Percentiles rank a stretch among this genome's conserved stretches.
Conservation (phyloP, 176 grass and related monocot species). For the Zoysia pacifica region DNA sequence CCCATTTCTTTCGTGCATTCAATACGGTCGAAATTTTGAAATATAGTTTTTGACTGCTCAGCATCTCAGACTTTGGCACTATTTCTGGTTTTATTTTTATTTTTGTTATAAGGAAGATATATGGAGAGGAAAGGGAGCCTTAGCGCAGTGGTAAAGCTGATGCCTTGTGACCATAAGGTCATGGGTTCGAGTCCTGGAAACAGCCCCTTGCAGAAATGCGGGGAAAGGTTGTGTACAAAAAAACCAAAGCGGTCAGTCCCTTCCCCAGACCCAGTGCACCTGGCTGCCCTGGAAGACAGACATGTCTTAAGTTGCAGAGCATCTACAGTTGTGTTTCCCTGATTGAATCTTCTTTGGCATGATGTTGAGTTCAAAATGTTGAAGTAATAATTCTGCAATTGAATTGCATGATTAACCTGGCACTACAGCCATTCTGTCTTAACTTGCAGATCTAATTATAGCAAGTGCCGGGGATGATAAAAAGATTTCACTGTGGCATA, state of each 20-base stretch:
- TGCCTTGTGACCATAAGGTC: too few relatives aligned
- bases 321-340: background rate
- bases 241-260: too few relatives aligned
- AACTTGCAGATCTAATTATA: slow-evolving; percentile 80
- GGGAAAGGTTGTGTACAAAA: too few relatives aligned
- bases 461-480: slow-evolving; percentile 98
- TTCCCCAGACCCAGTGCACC: too few relatives aligned
- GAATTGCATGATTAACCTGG: slow-evolving; percentile 23
- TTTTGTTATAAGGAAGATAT: too few relatives aligned
- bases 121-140: too few relatives aligned
- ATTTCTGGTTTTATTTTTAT: slow-evolving; percentile 1
- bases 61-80: background rate
- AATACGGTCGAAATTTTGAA: background rate
- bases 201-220: too few relatives aligned
- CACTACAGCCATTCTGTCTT: slow-evolving; percentile 22
- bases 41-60: background rate
- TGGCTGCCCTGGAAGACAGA: background rate
- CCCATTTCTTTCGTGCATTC: slow-evolving; percentile 1
- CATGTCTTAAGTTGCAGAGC: background rate
- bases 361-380: slow-evolving; percentile 7
- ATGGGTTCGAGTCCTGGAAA: too few relatives aligned
- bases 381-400: slow-evolving; percentile 7
- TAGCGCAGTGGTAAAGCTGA: too few relatives aligned
- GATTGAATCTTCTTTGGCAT: background rate
- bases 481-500: slow-evolving; percentile 94